Percentiles rank a stretch among this genome's conserved stretches.
Evolutionary conservation across 2,329 filamentous ascomycete genomes (phyloP).

Genomic region (Metarhizium anisopliae): DNA sequence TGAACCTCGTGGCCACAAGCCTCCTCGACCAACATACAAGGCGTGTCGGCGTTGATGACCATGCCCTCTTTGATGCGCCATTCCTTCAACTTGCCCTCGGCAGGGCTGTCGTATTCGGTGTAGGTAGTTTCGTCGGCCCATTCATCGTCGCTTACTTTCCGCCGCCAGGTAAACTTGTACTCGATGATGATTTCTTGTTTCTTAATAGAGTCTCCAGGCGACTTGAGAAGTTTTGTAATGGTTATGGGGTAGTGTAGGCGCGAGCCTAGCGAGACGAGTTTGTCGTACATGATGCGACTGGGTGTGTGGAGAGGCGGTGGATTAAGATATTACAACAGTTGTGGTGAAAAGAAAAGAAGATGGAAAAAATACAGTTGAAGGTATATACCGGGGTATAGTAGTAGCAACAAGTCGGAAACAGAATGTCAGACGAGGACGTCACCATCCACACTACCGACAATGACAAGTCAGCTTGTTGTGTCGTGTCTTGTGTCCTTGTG

Average conservation of each 20-base stretch:
- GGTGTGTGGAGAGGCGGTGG: background rate
- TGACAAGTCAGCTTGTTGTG: background rate
- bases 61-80: conserved; percentile 69
- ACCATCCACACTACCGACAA: background rate
- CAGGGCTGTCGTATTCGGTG: conserved; percentile 72
- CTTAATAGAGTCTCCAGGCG: conserved; percentile 63
- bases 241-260: conserved; percentile 88
- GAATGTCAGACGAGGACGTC: background rate
- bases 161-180: conserved; percentile 77
- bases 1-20: conserved; percentile 86
- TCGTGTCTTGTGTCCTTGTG: background rate
- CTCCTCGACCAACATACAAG: conserved; percentile 73
- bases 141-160: conserved; percentile 61
- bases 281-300: conserved; percentile 26
- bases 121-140: conserved; percentile 57
- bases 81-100: conserved; percentile 67
- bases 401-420: background rate
- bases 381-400: background rate
- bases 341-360: background rate
- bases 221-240: conserved; percentile 74
- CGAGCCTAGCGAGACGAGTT: conserved; percentile 41
- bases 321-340: background rate
- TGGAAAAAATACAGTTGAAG: background rate
- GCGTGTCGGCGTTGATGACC: conserved; percentile 48
- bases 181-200: conserved; percentile 72